Evolutionary conservation across 305 asterid species (phyloP).

Genomic region (Petunia hybrid): DNA sequence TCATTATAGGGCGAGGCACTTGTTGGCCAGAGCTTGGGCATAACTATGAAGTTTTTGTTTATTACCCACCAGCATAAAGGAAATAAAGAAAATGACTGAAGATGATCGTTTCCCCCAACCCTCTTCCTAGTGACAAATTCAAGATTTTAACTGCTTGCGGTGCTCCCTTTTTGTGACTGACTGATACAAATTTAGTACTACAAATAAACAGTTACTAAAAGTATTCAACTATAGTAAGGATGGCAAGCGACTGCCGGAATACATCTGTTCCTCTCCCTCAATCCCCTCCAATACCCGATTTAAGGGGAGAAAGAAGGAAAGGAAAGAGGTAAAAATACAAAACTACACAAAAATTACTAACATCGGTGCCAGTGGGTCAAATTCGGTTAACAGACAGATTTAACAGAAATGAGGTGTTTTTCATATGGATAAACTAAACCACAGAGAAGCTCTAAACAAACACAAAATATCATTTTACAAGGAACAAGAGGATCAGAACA

Average conservation of each 20-base stretch:
- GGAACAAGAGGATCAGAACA: too few relatives aligned
- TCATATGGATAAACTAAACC: too few relatives aligned
- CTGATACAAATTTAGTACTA: background rate
- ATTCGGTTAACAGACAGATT: too few relatives aligned
- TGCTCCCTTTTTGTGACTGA: background rate
- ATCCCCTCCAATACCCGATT: background rate
- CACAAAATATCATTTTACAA: too few relatives aligned
- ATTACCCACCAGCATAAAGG: slow-evolving; percentile 1
- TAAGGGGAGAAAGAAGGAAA: background rate
- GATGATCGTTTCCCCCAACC: background rate
- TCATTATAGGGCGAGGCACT: background rate
- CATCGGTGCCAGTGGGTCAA: too few relatives aligned
- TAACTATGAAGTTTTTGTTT: slow-evolving; percentile 3
- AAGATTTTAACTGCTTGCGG: background rate
- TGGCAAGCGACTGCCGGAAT: background rate
- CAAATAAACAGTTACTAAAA: too few relatives aligned
- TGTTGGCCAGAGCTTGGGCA: background rate
- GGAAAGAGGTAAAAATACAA: background rate
- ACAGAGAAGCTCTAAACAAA: too few relatives aligned
- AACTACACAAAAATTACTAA: background rate
- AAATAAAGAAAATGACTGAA: slow-evolving; percentile 20
- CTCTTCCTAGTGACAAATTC: background rate
- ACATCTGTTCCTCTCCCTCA: background rate
- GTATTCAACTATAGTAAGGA: background rate
- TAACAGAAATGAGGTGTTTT: too few relatives aligned